Evolutionary conservation across 1,284 basidiomycete genomes (phyloP).

Genomic region (Naganishia albida): DNA sequence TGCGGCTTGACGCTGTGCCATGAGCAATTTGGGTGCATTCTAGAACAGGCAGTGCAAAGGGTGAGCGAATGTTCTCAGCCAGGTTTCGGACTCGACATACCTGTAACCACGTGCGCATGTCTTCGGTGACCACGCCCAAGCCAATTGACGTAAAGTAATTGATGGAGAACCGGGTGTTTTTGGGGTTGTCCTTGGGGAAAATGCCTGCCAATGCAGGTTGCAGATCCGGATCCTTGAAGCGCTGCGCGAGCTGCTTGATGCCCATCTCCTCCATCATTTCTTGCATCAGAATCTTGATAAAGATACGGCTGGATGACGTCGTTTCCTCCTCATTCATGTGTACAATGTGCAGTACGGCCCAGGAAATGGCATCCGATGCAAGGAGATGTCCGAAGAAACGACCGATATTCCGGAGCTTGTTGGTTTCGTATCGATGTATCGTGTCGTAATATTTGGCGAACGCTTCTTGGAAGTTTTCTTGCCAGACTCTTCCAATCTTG

Average conservation of each 20-base stretch:
- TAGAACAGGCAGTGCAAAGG: slow-evolving; percentile 44
- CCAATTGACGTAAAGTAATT: slow-evolving; percentile 97
- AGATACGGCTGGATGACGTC: slow-evolving; percentile 93
- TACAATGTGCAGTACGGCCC: slow-evolving; percentile 80
- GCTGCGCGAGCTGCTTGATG: slow-evolving; percentile 73
- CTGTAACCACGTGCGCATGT: slow-evolving; percentile 94
- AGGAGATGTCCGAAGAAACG: slow-evolving; percentile 92
- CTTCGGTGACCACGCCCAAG: slow-evolving; percentile 85
- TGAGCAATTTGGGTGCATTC: slow-evolving; percentile 86
- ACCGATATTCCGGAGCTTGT: slow-evolving; percentile 93
- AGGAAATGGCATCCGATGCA: slow-evolving; percentile 82
- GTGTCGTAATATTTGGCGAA: slow-evolving; percentile 92
- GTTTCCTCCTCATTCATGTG: slow-evolving; percentile 98
- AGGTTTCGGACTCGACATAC: slow-evolving; percentile 54
- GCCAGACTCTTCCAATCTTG: slow-evolving; percentile 93
- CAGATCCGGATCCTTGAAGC: slow-evolving; percentile 84
- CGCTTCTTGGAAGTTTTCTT: slow-evolving; percentile 80
- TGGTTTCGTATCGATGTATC: slow-evolving; percentile 98
- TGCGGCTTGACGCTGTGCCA: slow-evolving; percentile 86
- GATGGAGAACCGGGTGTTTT: slow-evolving; percentile 95
- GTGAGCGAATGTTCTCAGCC: not conserved
- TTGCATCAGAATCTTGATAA: slow-evolving; percentile 92
- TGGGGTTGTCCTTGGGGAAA: slow-evolving; percentile 95
- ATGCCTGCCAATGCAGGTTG: slow-evolving; percentile 73
- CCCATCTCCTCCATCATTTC: slow-evolving; percentile 95